Conservation (phyloP, 2,329 filamentous ascomycete species). For the Phyllosticta citriasiana region DNA sequence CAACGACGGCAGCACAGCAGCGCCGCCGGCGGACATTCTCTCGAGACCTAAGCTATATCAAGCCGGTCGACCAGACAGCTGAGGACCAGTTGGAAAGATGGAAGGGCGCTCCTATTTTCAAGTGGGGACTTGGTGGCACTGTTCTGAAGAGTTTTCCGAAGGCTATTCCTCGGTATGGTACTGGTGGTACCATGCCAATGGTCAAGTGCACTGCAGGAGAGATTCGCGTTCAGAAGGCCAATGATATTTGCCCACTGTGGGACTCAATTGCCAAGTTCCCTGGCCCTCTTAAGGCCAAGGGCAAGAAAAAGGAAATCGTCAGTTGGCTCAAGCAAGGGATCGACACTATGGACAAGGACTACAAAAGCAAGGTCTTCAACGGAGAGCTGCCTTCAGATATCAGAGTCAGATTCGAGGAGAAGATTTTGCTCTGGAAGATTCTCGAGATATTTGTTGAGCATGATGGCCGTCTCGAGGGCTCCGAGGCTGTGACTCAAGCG, state of each 20-base stretch:
- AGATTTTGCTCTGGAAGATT: slow-evolving; percentile 78
- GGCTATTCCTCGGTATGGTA: slow-evolving; percentile 75
- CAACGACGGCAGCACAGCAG: slow-evolving; percentile 4
- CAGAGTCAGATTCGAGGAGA: slow-evolving; percentile 67
- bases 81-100: slow-evolving; percentile 76
- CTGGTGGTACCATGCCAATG: slow-evolving; percentile 61
- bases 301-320: slow-evolving; percentile 89
- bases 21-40: slow-evolving; percentile 33
- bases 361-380: slow-evolving; percentile 37
- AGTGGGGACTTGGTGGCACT: slow-evolving; percentile 78
- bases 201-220: slow-evolving; percentile 77
- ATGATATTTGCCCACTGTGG: slow-evolving; percentile 59
- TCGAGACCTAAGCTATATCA: slow-evolving; percentile 44
- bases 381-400: slow-evolving; percentile 43
- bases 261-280: slow-evolving; percentile 75
- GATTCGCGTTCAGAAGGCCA: slow-evolving; percentile 66
- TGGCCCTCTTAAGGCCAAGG: slow-evolving; percentile 77
- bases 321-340: slow-evolving; percentile 74
- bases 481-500: slow-evolving; percentile 58
- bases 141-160: slow-evolving; percentile 81
- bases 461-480: slow-evolving; percentile 73
- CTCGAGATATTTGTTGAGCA: slow-evolving; percentile 72
- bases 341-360: slow-evolving; percentile 53
- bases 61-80: slow-evolving; percentile 45
- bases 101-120: slow-evolving; percentile 79